These are phyloP conservation scores for Podochytrium sp. DNA, from an alignment of 192 early-diverging fungal species.

Conservation along the genomic window DNA sequence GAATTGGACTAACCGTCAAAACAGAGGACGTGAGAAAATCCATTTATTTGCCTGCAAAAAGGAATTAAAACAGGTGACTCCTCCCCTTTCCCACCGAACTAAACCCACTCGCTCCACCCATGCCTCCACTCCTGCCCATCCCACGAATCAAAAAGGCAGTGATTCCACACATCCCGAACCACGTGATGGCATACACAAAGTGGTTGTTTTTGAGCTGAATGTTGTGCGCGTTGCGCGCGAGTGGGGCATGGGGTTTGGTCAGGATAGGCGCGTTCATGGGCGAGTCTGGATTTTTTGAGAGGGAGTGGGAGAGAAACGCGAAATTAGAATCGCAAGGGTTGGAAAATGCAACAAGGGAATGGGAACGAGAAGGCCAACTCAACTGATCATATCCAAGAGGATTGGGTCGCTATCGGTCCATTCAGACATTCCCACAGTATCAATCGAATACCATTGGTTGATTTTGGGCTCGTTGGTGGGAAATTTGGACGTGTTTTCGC, in stretches of 20 bases:
- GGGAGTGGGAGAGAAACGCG: not conserved
- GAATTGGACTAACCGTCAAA: not conserved
- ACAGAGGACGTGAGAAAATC: not conserved
- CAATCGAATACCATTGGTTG: slow-evolving; percentile 84
- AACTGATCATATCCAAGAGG: slow-evolving; percentile 76
- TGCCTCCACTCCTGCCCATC: not conserved
- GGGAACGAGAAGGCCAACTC: not conserved
- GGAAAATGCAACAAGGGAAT: not conserved
- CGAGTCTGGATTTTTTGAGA: slow-evolving; percentile 20
- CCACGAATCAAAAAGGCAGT: not conserved
- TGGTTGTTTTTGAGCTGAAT: slow-evolving; percentile 87
- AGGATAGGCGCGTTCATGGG: slow-evolving; percentile 43
- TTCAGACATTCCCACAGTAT: slow-evolving; percentile 78
- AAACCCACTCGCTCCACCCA: not conserved
- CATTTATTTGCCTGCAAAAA: not conserved
- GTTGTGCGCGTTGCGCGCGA: slow-evolving; percentile 64
- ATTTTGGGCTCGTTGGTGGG: slow-evolving; percentile 56
- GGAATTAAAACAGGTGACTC: not conserved
- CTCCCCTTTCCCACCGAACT: slow-evolving; percentile 3
- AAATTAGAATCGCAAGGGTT: not conserved
- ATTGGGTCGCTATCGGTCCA: slow-evolving; percentile 66
- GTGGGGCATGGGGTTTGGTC: slow-evolving; percentile 67
- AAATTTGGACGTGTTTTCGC: slow-evolving; percentile 48
- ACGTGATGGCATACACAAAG: slow-evolving; percentile 85
- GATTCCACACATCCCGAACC: slow-evolving; percentile 60